Evolutionary conservation across 2,329 filamentous ascomycete species (phyloP), one percentile per base, ranked within the genome.

Genomic region (Hirsutella minnesotensis): DNA sequence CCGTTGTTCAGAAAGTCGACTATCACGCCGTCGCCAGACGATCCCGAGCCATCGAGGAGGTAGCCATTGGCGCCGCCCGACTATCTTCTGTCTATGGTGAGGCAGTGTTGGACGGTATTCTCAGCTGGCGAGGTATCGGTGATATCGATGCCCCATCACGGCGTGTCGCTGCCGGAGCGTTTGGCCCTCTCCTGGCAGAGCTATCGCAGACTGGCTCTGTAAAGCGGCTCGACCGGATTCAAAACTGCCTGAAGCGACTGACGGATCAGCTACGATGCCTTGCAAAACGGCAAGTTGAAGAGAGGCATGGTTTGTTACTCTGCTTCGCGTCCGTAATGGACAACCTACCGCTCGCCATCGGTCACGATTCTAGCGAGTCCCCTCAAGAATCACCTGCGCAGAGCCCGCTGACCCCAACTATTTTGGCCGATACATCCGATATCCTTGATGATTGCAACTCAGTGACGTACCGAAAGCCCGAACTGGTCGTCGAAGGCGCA

Each of bases 1-100:
- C 78, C 35, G 72, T 96, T 2, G 87, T 96, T 0, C 92, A 96
- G 56, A 75, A 77, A 2, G 86, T 96, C 1, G 92, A 98, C 56
- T 98, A 95, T 56, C 88, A 95, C 58, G 78, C 86, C 31, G 88
- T 98, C 18, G 90, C 92, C 3, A 73, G 94, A n/a, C 76, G 90
- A 20, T 82, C 84, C 15, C 76, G 86, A 50, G 90, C 89, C 3
- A 81, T 95, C 53, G 73, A 79, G 34, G 77, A 89, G 38, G 86
- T 96, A 10, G 80, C 86, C 0, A 65, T 78, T 12, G 72, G 73
- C 31, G 83, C 83, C 1, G 77, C 85, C 0, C 67, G 64, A n/a
- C 64, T 96, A 5, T 76, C 79, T 24, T 53, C 67, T 1, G 86
- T 85, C 48, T 81, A 81, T 45, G 86, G 86, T 58, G 68, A 73